Percentiles rank a stretch among this genome's conserved stretches.
These are phyloP conservation scores for Cryptosporidium tyzzeri DNA, from an alignment of 169 alveolate genomes.

Conservation along the genomic window DNA sequence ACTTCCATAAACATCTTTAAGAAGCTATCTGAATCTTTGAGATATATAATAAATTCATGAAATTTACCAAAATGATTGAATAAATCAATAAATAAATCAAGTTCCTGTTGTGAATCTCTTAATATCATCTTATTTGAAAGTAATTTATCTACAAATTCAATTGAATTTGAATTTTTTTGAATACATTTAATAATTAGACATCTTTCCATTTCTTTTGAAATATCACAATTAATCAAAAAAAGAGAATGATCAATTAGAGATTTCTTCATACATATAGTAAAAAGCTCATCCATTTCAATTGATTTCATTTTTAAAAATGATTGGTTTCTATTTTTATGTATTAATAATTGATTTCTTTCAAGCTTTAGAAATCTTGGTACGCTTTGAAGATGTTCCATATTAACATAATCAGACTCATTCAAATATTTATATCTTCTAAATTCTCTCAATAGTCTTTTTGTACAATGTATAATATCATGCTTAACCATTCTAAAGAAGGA, in stretches of 20 bases:
- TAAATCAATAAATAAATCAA: constrained; percentile 17
- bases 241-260: neutral
- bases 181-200: constrained; percentile 9
- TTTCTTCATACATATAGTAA: constrained; percentile 1
- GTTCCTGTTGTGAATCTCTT: neutral
- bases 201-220: constrained; percentile 34
- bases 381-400: constrained; percentile 20
- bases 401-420: constrained; percentile 39
- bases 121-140: neutral
- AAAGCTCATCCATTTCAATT: constrained; percentile 1
- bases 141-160: constrained; percentile 19
- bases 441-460: neutral
- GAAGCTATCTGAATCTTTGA: constrained; percentile 17
- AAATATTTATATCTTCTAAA: constrained; percentile 24
- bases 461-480: constrained; percentile 47
- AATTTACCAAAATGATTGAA: constrained; percentile 38
- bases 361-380: constrained; percentile 46
- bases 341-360: constrained; percentile 14
- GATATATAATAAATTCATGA: constrained; percentile 21
- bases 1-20: constrained; percentile 1
- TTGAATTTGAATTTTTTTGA: constrained; percentile 4
- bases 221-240: constrained; percentile 7
- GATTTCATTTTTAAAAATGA: constrained; percentile 53
- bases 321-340: constrained; percentile 35
- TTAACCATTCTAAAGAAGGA: constrained; percentile 31